Evolutionary conservation across 192 early-diverging fungal species (phyloP).

Genomic region (Linderina pennispora): DNA sequence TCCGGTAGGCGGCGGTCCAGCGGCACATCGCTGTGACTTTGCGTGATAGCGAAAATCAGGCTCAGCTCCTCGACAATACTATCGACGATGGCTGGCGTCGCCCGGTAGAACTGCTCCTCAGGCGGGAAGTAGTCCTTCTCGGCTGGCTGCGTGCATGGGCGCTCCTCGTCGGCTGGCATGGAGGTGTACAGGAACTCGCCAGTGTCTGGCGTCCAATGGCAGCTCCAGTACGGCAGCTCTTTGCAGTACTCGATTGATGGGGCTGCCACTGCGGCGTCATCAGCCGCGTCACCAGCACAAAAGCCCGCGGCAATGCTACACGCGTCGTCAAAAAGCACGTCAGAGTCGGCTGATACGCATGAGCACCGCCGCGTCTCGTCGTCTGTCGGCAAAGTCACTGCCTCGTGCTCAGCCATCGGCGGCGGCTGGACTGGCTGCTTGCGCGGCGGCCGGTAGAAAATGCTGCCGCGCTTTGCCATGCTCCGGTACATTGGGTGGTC

Average conservation of each 20-base stretch:
- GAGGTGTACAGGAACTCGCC: conserved; percentile 14
- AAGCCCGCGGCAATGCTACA: background rate
- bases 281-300: conserved; percentile 1
- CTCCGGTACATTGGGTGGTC: background rate
- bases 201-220: conserved; percentile 16
- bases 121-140: background rate
- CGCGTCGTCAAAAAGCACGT: no score
- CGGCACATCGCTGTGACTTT: conserved; percentile 10
- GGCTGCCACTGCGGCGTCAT: background rate
- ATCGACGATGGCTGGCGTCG: conserved; percentile 25
- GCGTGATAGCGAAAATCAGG: conserved; percentile 14
- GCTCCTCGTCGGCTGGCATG: background rate
- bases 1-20: conserved; percentile 23
- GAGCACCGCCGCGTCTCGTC: no score
- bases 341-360: no score
- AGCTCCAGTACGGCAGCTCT: conserved; percentile 25
- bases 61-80: conserved; percentile 20
- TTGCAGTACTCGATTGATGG: no score
- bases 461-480: conserved; percentile 10
- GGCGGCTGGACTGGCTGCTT: background rate
- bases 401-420: conserved; percentile 1
- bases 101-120: conserved; percentile 3
- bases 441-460: conserved; percentile 21
- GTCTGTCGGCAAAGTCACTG: no score
- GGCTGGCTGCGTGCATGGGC: background rate